A percentile compares a stretch with the other conserved stretches of the same genome.
Conservation (phyloP, 225 moss, liverwort and hornwort genomes). For the Pleurozium schreberi region DNA sequence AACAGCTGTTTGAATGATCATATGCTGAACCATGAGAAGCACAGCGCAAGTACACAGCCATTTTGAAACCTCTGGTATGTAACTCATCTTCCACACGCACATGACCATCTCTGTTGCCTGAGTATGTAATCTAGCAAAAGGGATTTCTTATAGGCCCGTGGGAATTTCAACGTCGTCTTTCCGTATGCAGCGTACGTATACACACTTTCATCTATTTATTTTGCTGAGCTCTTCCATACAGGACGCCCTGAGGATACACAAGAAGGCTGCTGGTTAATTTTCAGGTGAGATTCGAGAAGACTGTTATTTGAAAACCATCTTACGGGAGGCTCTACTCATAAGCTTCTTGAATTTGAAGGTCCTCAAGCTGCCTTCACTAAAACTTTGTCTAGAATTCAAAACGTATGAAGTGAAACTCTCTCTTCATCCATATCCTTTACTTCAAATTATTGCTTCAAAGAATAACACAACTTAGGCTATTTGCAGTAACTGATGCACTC, state of each 20-base stretch:
- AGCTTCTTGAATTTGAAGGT: background rate
- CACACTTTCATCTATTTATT: background rate
- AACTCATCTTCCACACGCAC: background rate
- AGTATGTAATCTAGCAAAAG: background rate
- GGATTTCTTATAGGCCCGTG: too few species aligned
- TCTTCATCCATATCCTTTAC: background rate
- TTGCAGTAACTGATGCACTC: background rate
- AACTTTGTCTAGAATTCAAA: background rate
- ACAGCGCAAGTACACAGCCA: background rate
- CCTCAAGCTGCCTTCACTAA: background rate
- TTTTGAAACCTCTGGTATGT: background rate
- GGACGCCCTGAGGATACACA: background rate
- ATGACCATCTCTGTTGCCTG: background rate
- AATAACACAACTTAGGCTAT: background rate
- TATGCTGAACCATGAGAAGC: background rate
- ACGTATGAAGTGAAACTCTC: background rate
- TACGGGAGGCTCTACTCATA: background rate
- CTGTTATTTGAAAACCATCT: background rate
- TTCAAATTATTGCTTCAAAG: background rate
- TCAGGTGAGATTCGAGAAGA: too few species aligned
- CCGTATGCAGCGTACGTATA: background rate
- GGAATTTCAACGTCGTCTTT: background rate
- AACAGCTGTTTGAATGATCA: background rate
- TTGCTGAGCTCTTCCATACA: background rate
- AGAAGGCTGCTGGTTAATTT: too few species aligned